Evolutionary conservation across 2,329 filamentous ascomycete species (phyloP).

Genomic region (Verticillium dahliae): DNA sequence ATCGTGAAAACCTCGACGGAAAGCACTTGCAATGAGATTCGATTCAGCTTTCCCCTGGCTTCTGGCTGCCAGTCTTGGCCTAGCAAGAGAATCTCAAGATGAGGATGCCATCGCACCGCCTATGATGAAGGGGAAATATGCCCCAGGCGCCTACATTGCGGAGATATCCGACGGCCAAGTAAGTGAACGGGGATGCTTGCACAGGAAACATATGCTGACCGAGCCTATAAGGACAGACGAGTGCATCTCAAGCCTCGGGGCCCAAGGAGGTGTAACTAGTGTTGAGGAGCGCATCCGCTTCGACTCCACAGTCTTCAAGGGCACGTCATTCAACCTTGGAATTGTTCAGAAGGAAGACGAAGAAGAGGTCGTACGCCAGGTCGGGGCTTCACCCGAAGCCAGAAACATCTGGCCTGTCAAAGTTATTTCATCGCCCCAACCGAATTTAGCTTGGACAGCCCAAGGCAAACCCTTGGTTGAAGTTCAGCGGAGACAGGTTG

Average conservation of each 20-base stretch:
- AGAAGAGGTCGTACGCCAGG: slow-evolving; percentile 29
- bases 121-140: not conserved
- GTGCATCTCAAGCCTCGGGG: slow-evolving; percentile 7
- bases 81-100: not conserved
- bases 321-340: slow-evolving; percentile 44
- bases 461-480: not conserved
- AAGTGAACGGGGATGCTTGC: slow-evolving; percentile 8
- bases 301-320: slow-evolving; percentile 27
- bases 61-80: not conserved
- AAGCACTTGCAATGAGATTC: too few species aligned
- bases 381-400: slow-evolving; percentile 35
- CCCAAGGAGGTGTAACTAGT: slow-evolving; percentile 6
- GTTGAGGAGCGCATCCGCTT: slow-evolving; percentile 13
- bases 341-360: slow-evolving; percentile 29
- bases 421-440: slow-evolving; percentile 31
- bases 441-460: slow-evolving; percentile 35
- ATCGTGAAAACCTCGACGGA: too few species aligned
- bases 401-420: slow-evolving; percentile 44
- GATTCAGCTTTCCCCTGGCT: not conserved
- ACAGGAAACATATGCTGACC: not conserved
- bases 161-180: slow-evolving; percentile 45
- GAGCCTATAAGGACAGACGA: not conserved
- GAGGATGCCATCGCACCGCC: too few species aligned
- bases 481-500: slow-evolving; percentile 5
- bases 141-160: slow-evolving; percentile 46